A percentile compares a stretch with the other conserved stretches of the same genome.
Conservation (phyloP, 2,329 filamentous ascomycete genomes). For the Penicillium nordicum region DNA sequence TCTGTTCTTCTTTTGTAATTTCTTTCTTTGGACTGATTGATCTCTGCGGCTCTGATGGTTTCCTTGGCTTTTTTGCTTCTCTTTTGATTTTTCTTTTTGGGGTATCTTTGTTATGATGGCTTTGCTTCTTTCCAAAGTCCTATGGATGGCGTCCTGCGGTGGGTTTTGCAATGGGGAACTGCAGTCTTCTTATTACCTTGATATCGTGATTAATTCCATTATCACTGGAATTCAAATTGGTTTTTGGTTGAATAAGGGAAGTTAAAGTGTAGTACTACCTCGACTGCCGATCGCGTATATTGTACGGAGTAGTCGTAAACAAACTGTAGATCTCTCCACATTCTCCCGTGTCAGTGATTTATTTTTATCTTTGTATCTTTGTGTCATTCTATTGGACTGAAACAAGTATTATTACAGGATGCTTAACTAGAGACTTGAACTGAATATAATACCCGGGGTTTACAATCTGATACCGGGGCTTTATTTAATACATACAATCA, state of each 20-base stretch:
- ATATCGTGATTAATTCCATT: slow-evolving; percentile 7
- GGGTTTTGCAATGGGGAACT: slow-evolving; percentile 34
- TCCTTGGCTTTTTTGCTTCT: slow-evolving; percentile 16
- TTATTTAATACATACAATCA: not conserved
- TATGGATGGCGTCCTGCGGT: slow-evolving; percentile 38
- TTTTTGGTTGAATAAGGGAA: slow-evolving; percentile 2
- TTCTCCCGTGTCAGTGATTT: not conserved
- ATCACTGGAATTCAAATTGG: slow-evolving; percentile 21
- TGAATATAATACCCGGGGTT: too few relatives aligned
- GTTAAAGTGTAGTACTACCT: not conserved
- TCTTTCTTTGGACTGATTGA: slow-evolving; percentile 28
- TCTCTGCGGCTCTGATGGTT: slow-evolving; percentile 26
- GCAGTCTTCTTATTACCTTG: slow-evolving; percentile 14
- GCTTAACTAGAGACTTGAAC: not conserved
- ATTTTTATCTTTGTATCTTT: not conserved
- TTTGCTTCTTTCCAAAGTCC: slow-evolving; percentile 25
- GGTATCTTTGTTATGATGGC: slow-evolving; percentile 15
- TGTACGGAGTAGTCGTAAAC: not conserved
- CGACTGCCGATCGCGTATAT: not conserved
- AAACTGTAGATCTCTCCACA: not conserved
- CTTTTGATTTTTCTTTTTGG: slow-evolving; percentile 8
- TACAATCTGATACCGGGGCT: not conserved
- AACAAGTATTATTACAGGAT: not conserved
- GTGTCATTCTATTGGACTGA: not conserved
- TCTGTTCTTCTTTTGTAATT: slow-evolving; percentile 26